These are phyloP conservation scores for Hypoxylon sp. DNA, from an alignment of 2,329 filamentous ascomycete species.

Conservation along the genomic window DNA sequence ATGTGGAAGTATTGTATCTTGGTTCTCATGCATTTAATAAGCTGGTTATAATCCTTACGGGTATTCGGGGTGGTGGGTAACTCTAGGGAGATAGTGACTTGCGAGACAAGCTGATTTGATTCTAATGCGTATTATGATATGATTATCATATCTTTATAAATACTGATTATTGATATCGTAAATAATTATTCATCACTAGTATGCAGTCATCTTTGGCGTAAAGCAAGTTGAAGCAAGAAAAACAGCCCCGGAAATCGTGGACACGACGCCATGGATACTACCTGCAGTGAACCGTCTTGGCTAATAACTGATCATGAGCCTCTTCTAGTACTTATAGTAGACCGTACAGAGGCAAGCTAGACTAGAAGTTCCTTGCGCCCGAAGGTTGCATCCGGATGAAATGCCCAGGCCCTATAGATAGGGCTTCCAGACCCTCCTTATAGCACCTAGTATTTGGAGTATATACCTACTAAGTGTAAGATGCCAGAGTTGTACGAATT, in stretches of 20 bases:
- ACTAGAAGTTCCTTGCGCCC: conserved; percentile 7
- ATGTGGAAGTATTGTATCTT: not conserved
- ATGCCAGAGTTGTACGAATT: no score
- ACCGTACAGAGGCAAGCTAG: no score
- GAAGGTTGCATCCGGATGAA: conserved; percentile 27
- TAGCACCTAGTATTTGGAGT: no score
- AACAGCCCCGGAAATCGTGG: conserved; percentile 3
- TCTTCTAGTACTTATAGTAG: not conserved
- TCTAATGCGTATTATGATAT: no score
- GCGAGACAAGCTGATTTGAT: not conserved
- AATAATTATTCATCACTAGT: conserved; percentile 3
- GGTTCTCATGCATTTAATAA: conserved; percentile 7
- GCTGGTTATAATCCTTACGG: conserved; percentile 1
- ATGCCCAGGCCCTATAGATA: conserved; percentile 8
- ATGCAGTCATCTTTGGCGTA: not conserved
- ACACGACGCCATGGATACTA: not conserved
- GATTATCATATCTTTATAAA: not conserved
- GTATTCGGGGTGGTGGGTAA: conserved; percentile 1
- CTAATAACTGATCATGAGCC: conserved; percentile 21
- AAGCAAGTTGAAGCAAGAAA: conserved; percentile 8
- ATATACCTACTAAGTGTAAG: no score
- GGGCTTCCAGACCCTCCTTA: conserved; percentile 8
- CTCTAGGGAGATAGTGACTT: conserved; percentile 8
- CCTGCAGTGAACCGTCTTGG: conserved; percentile 17
- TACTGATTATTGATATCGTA: not conserved